A percentile compares a stretch with the other conserved stretches of the same genome.
These are phyloP conservation scores for Penicillium freii DNA, from an alignment of 2,329 filamentous ascomycete species.

Conservation along the genomic window DNA sequence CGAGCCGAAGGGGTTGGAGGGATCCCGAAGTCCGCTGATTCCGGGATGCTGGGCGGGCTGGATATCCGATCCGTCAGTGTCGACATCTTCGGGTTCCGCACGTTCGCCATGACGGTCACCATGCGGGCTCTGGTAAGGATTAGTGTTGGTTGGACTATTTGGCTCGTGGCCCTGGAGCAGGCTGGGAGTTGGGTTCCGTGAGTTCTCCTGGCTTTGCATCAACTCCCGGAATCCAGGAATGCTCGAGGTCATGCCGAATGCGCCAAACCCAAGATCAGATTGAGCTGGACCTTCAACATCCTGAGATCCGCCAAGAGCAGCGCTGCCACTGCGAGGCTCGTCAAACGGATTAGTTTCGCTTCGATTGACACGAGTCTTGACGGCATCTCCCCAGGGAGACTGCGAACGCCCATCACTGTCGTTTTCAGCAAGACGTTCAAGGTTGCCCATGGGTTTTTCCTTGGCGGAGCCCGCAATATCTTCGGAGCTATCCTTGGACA, in stretches of 20 bases:
- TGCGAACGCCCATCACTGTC: conserved; percentile 47
- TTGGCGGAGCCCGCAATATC: conserved; percentile 54
- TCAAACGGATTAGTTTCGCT: conserved; percentile 53
- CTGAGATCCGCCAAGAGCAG: conserved; percentile 71
- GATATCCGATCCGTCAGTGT: conserved; percentile 56
- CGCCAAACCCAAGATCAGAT: conserved; percentile 55
- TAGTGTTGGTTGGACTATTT: conserved; percentile 89
- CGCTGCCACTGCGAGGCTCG: conserved; percentile 57
- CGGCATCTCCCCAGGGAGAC: conserved; percentile 52
- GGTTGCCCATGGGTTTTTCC: conserved; percentile 54
- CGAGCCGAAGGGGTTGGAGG: conserved; percentile 54
- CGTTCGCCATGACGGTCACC: conserved; percentile 56
- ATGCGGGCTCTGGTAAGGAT: conserved; percentile 89
- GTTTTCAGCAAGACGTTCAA: conserved; percentile 55
- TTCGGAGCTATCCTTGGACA: conserved; percentile 74
- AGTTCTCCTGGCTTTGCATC: conserved; percentile 57
- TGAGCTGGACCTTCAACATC: conserved; percentile 52
- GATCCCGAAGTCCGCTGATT: conserved; percentile 54
- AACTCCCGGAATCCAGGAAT: conserved; percentile 58
- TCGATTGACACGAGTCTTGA: conserved; percentile 49
- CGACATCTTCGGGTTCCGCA: conserved; percentile 60
- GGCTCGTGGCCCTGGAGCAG: conserved; percentile 60
- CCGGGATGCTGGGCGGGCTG: conserved; percentile 52
- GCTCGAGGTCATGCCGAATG: conserved; percentile 60
- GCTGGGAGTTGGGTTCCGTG: conserved; percentile 55